Evolutionary conservation across 352 stramenopile species (phyloP), one percentile per base, ranked within the genome.

Genomic region (Thalassiosira mediterranea): DNA sequence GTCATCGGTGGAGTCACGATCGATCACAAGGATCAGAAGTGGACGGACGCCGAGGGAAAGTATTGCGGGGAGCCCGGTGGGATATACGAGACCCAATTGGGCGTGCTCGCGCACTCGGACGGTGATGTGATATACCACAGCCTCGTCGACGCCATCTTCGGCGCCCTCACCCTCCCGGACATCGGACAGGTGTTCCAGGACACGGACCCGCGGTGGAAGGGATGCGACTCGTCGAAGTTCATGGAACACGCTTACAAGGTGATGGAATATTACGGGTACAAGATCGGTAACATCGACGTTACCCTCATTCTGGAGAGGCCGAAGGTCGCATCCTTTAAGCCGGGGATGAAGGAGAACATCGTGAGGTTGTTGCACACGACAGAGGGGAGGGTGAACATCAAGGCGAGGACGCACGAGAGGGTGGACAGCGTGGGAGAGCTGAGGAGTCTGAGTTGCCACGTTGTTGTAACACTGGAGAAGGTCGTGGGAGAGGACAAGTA

Each of bases 51-150:
- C n/a, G 83, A 90, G 37, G 87, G 87, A 5, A 87, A 88, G 76
- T 93, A 90, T 65, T 76, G 83, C 13, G 78, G 87, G 57, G 76
- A 63, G 15, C 60, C 61, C 1, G 83, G 83, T 25, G 68, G 59
- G 1, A 85, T 90, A 42, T 91, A 91, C 49, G 62, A 84, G 70
- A 91, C 83, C 31, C 84, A 94, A 60, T 58, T 94, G 1, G 91
- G 91, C 11, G 85, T 91, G 0, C 79, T 94, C 15, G 91, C 91
- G 0, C 91, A 96, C 77, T 92, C 80, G 4, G 91, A 96, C 70
- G 91, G 91, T n/a, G 91, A 96, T 71, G 90, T 95, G 3, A 85
- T 96, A 28, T 96, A 95, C 72, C 91, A 96, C 78, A 90, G 72
- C 23, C 79, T 96, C 38, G 90, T 95, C 2, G 91, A 96, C 75